Percentiles rank a stretch among this genome's conserved stretches.
phyloP scores from a whole-genome alignment of 495 filamentous ascomycete genomes.

The Hypoxylon rickii region DNA sequence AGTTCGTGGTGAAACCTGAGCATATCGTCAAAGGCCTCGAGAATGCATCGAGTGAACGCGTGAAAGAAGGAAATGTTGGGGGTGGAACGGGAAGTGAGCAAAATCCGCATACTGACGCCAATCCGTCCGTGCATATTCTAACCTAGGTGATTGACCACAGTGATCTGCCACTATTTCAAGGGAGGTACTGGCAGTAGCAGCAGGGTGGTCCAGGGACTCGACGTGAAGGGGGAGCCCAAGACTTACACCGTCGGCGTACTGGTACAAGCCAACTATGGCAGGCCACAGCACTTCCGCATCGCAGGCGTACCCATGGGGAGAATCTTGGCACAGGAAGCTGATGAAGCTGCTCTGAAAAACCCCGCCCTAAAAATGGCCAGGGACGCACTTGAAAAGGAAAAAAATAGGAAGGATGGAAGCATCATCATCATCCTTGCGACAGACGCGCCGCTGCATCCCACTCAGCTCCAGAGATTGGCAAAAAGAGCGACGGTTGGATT shows the following conservation, averaged over 20 bases:
- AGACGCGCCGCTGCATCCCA: slow-evolving; percentile 53
- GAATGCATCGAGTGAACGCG: slow-evolving; percentile 41
- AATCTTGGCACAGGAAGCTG: slow-evolving; percentile 43
- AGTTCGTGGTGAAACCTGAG: slow-evolving; percentile 47
- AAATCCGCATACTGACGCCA: not conserved
- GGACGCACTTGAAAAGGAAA: slow-evolving; percentile 35
- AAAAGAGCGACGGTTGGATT: slow-evolving; percentile 57
- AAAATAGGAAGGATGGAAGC: slow-evolving; percentile 54
- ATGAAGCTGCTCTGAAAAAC: slow-evolving; percentile 29
- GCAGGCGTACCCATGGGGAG: slow-evolving; percentile 56
- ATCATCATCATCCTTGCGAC: slow-evolving; percentile 60
- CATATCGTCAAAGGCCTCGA: slow-evolving; percentile 52
- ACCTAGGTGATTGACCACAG: not conserved
- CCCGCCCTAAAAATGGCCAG: slow-evolving; percentile 30
- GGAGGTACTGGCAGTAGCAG: slow-evolving; percentile 57
- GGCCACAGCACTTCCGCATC: slow-evolving; percentile 48
- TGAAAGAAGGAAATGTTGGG: slow-evolving; percentile 56
- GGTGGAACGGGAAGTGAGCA: slow-evolving; percentile 55
- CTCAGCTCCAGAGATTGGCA: slow-evolving; percentile 56
- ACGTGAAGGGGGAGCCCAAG: slow-evolving; percentile 34
- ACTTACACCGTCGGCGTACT: slow-evolving; percentile 56
- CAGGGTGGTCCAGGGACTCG: slow-evolving; percentile 46
- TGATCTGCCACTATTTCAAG: slow-evolving; percentile 50
- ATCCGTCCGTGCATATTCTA: not conserved
- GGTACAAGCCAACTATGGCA: slow-evolving; percentile 59